Evolutionary conservation across 202 grass and related monocot species (phyloP), one percentile per base, ranked within the genome.

Genomic region (Saccharum hybrid): DNA sequence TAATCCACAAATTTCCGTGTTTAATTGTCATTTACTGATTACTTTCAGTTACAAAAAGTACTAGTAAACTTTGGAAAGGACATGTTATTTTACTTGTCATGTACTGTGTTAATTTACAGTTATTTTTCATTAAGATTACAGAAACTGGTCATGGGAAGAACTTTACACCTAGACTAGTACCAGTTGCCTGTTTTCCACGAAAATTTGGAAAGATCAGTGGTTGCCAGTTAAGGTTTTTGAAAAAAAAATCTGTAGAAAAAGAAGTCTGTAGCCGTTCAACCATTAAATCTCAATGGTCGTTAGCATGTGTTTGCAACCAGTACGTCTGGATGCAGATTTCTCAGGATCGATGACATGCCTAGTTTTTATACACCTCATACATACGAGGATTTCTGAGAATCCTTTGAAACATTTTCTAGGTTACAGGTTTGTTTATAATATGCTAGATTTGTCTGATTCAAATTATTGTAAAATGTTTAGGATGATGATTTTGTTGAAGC

Each of bases 401-500:
- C 33, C 6, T 65, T 1, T 1, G 1, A 18, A 8, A 36, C 14
- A 16, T 28, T 46, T 71, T 71, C 37, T 76, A 61, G 10, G 38
- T 21, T 66, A 15, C 71, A 7, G 21, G 70, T 76, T 22, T 10
- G 30, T 8, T 4, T 18, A 16, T 71, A 12, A 10, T 26, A 61
- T 1, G 12, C 31, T 52, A 7, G 46, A 26, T 19, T 31, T 78
- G 23, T 37, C 77, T 81, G 48, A 52, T 56, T 66, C 12, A 57
- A 64, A 15, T 72, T 72, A 31, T 28, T 54, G 1, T 22, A 26
- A 21, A 26, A 57, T 83, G 43, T 76, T 15, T 41, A 78, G 74
- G 80, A 88, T 78, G 59, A 37, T 78, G 57, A 72, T 64, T 63
- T 54, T 42, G 8, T 87, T 78, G 61, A 83, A 21, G 52, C 4